A percentile compares a stretch with the other conserved stretches of the same genome.
These are phyloP conservation scores for Penstemon davidsonii DNA, from an alignment of 257 asterid species.

Conservation along the genomic window DNA sequence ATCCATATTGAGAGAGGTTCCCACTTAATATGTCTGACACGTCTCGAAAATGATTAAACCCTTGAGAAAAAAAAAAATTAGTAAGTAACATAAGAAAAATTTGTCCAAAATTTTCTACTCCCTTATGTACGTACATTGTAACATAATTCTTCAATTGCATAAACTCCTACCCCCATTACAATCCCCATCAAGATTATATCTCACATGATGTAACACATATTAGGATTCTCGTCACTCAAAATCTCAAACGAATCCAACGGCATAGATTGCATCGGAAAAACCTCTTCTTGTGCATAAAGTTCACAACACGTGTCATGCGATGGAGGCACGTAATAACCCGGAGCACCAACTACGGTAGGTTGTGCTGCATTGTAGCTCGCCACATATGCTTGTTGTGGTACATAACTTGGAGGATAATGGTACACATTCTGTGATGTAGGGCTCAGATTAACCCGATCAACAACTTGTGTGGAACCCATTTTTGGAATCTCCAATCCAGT, in stretches of 20 bases:
- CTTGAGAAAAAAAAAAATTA: no score
- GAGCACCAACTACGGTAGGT: slow-evolving; percentile 41
- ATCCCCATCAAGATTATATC: not conserved
- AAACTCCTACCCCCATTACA: no score
- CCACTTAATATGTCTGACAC: no score
- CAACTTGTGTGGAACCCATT: slow-evolving; percentile 40
- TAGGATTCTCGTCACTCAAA: slow-evolving; percentile 82
- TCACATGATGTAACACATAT: slow-evolving; percentile 69
- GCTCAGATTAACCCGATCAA: slow-evolving; percentile 41
- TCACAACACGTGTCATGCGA: slow-evolving; percentile 39
- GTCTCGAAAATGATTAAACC: no score
- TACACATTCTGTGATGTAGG: slow-evolving; percentile 39
- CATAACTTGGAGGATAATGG: slow-evolving; percentile 35
- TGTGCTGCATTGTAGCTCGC: slow-evolving; percentile 62
- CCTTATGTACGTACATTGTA: slow-evolving; percentile 17
- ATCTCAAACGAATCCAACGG: slow-evolving; percentile 67
- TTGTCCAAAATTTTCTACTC: not conserved
- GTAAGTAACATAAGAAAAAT: slow-evolving; percentile 3
- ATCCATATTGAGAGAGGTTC: no score
- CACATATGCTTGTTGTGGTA: slow-evolving; percentile 47
- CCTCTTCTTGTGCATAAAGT: slow-evolving; percentile 29
- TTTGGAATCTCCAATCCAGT: slow-evolving; percentile 42
- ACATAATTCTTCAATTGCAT: not conserved
- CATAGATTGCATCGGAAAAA: slow-evolving; percentile 28
- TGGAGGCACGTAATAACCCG: slow-evolving; percentile 50